Evolutionary conservation across 1,284 basidiomycete species (phyloP).

Genomic region (Rhizopogon parksii): DNA sequence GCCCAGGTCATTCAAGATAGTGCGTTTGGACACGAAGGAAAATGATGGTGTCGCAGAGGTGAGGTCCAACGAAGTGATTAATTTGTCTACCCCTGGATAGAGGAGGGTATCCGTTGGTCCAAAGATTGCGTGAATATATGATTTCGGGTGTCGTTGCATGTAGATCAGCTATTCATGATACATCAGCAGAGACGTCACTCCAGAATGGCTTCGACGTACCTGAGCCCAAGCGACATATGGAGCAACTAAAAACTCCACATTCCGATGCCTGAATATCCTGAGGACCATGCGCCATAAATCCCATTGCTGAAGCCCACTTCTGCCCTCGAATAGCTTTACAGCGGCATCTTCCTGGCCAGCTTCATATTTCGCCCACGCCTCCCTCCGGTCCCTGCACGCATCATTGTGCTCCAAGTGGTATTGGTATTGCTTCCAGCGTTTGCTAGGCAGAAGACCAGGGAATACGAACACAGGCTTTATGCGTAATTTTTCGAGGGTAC

Average conservation of each 20-base stretch:
- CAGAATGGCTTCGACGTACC: slow-evolving; percentile 42
- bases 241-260: slow-evolving; percentile 94
- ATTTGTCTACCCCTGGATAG: slow-evolving; percentile 84
- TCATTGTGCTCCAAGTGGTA: slow-evolving; percentile 60
- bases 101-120: slow-evolving; percentile 87
- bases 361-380: slow-evolving; percentile 90
- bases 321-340: slow-evolving; percentile 71
- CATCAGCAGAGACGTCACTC: slow-evolving; percentile 17
- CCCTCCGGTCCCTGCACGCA: slow-evolving; percentile 66
- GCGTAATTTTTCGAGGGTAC: slow-evolving; percentile 80
- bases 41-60: slow-evolving; percentile 63
- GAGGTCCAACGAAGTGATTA: slow-evolving; percentile 86
- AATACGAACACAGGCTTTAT: slow-evolving; percentile 99
- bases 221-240: slow-evolving; percentile 94
- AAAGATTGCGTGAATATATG: slow-evolving; percentile 93
- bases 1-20: slow-evolving; percentile 70
- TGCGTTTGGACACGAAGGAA: slow-evolving; percentile 79
- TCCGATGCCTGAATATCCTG: slow-evolving; percentile 89
- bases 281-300: slow-evolving; percentile 92
- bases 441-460: slow-evolving; percentile 72
- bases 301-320: slow-evolving; percentile 62
- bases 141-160: slow-evolving; percentile 87
- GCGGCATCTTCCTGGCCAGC: slow-evolving; percentile 82
- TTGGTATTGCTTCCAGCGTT: slow-evolving; percentile 48
- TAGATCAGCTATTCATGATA: slow-evolving; percentile 69